phyloP scores from a whole-genome alignment of 371 early-diverging fungal genomes.

The Cokeromyces recurvatus region DNA sequence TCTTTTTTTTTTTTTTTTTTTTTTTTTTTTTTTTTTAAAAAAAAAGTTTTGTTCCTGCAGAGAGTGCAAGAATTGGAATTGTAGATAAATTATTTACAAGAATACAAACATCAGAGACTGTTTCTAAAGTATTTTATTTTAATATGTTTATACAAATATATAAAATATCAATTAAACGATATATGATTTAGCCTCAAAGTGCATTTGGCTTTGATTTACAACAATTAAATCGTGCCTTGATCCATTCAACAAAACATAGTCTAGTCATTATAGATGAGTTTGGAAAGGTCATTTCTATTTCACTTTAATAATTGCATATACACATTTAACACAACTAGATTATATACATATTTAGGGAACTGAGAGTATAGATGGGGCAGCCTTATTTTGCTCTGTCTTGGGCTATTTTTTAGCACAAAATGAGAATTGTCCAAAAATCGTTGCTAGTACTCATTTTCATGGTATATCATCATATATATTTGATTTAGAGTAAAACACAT shows the following conservation, averaged over 20 bases:
- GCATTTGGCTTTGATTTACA: constrained; percentile 70
- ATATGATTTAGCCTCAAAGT: constrained; percentile 51
- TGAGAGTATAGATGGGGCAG: constrained; percentile 51
- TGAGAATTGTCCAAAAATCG: constrained; percentile 36
- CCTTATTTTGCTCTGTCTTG: constrained; percentile 55
- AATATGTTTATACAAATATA: too few species aligned
- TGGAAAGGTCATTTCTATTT: constrained; percentile 32
- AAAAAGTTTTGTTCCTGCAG: constrained; percentile 91
- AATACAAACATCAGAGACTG: constrained; percentile 53
- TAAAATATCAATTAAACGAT: background rate
- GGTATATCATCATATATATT: constrained; percentile 22
- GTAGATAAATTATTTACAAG: constrained; percentile 90
- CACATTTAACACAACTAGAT: too few species aligned
- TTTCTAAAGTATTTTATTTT: constrained; percentile 35
- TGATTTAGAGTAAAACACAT: too few species aligned
- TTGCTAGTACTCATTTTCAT: constrained; percentile 67
- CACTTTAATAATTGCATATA: too few species aligned
- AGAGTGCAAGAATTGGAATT: constrained; percentile 73
- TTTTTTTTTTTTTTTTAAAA: constrained; percentile 44
- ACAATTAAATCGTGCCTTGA: constrained; percentile 55
- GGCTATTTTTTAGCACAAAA: constrained; percentile 42
- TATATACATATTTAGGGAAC: too few species aligned
- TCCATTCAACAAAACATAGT: constrained; percentile 45
- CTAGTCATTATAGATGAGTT: constrained; percentile 67
- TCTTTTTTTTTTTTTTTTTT: background rate